Percentiles rank a stretch among this genome's conserved stretches.
Conservation (phyloP, 164 flowering plant species). For the Aristolochia fimbriata region DNA sequence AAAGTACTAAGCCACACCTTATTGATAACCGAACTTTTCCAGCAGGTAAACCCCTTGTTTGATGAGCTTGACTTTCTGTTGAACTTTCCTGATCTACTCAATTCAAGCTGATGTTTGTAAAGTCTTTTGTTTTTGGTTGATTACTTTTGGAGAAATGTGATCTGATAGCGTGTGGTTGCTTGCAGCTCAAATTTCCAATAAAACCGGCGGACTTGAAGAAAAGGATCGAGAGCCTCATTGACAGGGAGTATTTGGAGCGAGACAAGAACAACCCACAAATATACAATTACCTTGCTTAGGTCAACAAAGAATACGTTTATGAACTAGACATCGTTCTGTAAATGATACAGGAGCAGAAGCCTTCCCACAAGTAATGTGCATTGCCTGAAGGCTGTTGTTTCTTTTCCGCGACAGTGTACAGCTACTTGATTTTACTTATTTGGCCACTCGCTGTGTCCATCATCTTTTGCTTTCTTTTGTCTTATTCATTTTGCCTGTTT, state of each 20-base stretch:
- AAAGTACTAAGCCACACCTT: conserved; percentile 97
- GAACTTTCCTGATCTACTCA: background rate
- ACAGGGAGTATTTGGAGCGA: conserved; percentile 91
- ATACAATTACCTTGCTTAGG: conserved; percentile 83
- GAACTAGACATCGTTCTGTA: conserved; percentile 3
- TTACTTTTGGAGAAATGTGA: background rate
- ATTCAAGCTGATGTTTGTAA: background rate
- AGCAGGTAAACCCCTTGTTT: conserved; percentile 47
- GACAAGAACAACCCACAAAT: conserved; percentile 96
- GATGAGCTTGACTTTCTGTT: background rate
- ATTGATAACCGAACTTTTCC: conserved; percentile 95
- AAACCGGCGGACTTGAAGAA: conserved; percentile 96
- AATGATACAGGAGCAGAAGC: conserved; percentile 4
- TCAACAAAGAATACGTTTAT: background rate
- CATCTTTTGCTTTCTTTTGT: too few relatives aligned
- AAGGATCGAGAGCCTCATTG: conserved; percentile 91
- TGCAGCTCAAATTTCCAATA: conserved; percentile 93
- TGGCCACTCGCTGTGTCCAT: background rate
- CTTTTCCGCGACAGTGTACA: conserved; percentile 1
- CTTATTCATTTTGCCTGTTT: too few relatives aligned
- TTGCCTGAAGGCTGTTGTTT: background rate
- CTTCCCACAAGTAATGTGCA: background rate
- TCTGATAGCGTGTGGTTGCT: background rate
- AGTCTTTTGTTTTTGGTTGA: background rate
- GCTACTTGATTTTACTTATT: background rate